Percentiles rank a stretch among this genome's conserved stretches.
phyloP scores from a whole-genome alignment of 2,329 filamentous ascomycete species.

The Paecilomyces fulvus region DNA sequence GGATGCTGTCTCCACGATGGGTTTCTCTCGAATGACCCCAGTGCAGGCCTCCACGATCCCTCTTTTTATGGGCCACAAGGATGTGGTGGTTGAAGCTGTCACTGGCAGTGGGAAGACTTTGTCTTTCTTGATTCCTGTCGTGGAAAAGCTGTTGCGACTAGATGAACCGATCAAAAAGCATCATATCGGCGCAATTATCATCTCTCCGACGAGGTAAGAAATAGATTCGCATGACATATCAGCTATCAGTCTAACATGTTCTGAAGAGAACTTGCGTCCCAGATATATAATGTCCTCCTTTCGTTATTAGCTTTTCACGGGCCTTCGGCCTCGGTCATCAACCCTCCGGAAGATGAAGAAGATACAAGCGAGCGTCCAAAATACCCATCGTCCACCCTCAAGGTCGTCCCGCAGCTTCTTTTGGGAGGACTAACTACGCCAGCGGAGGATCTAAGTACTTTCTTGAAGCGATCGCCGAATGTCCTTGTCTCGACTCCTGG shows the following conservation, averaged over 20 bases:
- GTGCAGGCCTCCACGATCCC: conserved; percentile 91
- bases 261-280: conserved; percentile 71
- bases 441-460: conserved; percentile 77
- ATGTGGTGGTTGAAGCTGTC: conserved; percentile 87
- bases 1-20: conserved; percentile 74
- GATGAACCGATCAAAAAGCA: conserved; percentile 81
- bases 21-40: conserved; percentile 80
- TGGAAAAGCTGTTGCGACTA: conserved; percentile 70
- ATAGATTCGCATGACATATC: neutral
- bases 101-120: conserved; percentile 89
- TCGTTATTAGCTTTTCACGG: conserved; percentile 75
- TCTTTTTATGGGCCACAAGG: conserved; percentile 80
- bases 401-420: conserved; percentile 75
- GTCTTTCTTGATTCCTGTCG: conserved; percentile 72
- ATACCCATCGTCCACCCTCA: conserved; percentile 42
- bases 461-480: conserved; percentile 77
- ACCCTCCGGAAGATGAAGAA: conserved; percentile 33
- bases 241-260: conserved; percentile 2
- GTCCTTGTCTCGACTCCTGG: conserved; percentile 86
- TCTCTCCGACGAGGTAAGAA: conserved; percentile 65
- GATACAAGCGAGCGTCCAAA: conserved; percentile 18
- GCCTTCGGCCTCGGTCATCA: conserved; percentile 53
- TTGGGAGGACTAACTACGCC: conserved; percentile 76
- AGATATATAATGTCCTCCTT: conserved; percentile 75
- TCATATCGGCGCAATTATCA: conserved; percentile 81